A percentile compares a stretch with the other conserved stretches of the same genome.
Conservation (phyloP, 768 basidiomycete species). For the Leucocoprinus sp. region DNA sequence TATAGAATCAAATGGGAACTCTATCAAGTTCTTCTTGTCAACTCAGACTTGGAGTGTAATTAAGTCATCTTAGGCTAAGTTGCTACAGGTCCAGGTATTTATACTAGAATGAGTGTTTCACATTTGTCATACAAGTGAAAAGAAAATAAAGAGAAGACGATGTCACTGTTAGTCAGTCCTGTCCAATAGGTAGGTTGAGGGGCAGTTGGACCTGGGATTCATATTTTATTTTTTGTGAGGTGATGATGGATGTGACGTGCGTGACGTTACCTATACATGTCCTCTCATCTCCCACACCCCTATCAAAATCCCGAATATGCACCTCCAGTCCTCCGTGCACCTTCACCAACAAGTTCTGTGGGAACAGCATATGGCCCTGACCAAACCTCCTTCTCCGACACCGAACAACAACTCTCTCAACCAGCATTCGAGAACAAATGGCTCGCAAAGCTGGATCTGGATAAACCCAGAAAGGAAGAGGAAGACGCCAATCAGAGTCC, state of each 20-base stretch:
- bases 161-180: background rate
- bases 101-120: too few relatives aligned
- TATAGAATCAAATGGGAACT: too few relatives aligned
- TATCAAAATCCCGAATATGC: slow-evolving; percentile 36
- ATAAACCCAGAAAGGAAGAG: slow-evolving; percentile 32
- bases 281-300: slow-evolving; percentile 12
- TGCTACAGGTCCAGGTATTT: too few relatives aligned
- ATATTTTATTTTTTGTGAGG: too few relatives aligned
- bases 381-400: slow-evolving; percentile 37
- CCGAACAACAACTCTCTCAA: slow-evolving; percentile 30
- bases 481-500: slow-evolving; percentile 30
- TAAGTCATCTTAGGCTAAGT: too few relatives aligned
- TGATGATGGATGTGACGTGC: too few relatives aligned
- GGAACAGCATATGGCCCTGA: slow-evolving; percentile 39
- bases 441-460: slow-evolving; percentile 29
- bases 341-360: slow-evolving; percentile 46
- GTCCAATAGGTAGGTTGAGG: too few relatives aligned
- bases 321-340: slow-evolving; percentile 36
- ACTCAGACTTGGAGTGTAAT: too few relatives aligned
- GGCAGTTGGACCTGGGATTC: too few relatives aligned
- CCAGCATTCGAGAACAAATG: slow-evolving; percentile 35
- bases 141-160: too few relatives aligned
- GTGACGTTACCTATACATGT: slow-evolving; percentile 2
- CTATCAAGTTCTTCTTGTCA: too few relatives aligned
- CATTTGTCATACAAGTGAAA: too few relatives aligned